Base-by-base conservation (phyloP, 345 rosid genomes). In the Durio zibethinus region DNA sequence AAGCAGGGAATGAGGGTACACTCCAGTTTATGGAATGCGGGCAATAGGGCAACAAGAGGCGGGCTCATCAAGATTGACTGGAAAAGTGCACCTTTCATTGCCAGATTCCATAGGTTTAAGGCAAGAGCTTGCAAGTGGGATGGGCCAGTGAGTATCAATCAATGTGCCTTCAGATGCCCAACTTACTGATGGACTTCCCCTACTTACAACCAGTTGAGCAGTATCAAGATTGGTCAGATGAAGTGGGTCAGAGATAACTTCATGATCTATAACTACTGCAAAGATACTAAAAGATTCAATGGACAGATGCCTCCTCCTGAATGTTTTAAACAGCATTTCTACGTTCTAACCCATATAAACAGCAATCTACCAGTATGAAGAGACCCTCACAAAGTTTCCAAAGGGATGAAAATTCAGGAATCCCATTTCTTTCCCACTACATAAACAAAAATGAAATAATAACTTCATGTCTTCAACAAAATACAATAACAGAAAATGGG, bases 21-120 rank as follows among this genome's bases (percentile, higher is more conserved):
- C 77, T 42, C 92, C 20, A 91, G 90, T 84, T 61, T 94, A 81
- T 91, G 97, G 94, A 84, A 86, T 80, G 98, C 91, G 16, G 97
- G 91, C 72, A 75, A 85, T 74, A 88, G 93, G 92, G 93, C 94
- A 10, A 94, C 95, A 15, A 83, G 87, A 86, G 97, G 95, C 42
- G 95, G 98, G 12, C 85, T 79, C 7, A 86, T 62, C 70, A 91
- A 91, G 81, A 90, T 83, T 18, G 86, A 91, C 81, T 89, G 93
- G 92, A 85, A 72, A 6, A 73, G 7, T 3, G 85, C 90, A 72
- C 94, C 95, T 6, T 90, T 93, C 78, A 77, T 72, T 25, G 91
- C 90, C 62, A 82, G 80, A 74, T 84, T 85, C 63, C 84, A 63
- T 61, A 80, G 70, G 76, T 93, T 88, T 76, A 84, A 82, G 78